Conservation (phyloP, 2,329 filamentous ascomycete genomes). For the Paecilomyces variotii region DNA sequence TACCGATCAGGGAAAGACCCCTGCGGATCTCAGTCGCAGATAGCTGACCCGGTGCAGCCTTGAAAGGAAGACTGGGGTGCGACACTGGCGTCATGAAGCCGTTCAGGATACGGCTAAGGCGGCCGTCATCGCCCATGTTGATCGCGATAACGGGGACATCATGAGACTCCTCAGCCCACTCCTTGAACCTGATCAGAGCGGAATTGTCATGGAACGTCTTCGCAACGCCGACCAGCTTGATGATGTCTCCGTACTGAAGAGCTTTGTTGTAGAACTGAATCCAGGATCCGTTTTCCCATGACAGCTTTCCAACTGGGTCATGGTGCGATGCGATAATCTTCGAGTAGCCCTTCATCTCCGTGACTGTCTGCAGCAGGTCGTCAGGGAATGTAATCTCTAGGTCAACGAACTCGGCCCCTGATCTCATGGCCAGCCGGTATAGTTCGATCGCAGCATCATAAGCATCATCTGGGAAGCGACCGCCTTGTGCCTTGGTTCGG, state of each 20-base stretch:
- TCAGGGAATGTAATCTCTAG: constrained; percentile 82
- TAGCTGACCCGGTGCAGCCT: constrained; percentile 87
- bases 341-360: constrained; percentile 61
- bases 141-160: constrained; percentile 83
- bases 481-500: constrained; percentile 76
- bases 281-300: constrained; percentile 92
- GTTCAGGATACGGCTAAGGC: constrained; percentile 85
- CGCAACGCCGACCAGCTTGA: constrained; percentile 87
- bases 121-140: constrained; percentile 86
- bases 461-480: constrained; percentile 72
- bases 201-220: constrained; percentile 76
- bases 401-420: constrained; percentile 88
- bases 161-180: constrained; percentile 63
- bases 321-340: constrained; percentile 94
- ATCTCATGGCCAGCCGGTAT: constrained; percentile 68
- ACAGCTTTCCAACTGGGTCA: constrained; percentile 68
- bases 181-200: constrained; percentile 71
- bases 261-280: constrained; percentile 82
- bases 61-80: constrained; percentile 80
- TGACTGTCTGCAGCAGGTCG: constrained; percentile 61
- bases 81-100: constrained; percentile 91
- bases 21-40: constrained; percentile 81
- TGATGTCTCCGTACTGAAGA: constrained; percentile 80
- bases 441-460: constrained; percentile 63
- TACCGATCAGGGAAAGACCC: constrained; percentile 68